A percentile compares a stretch with the other conserved stretches of the same genome.
Conservation (phyloP, 176 grass and related monocot species). For the Poa pratensis region DNA sequence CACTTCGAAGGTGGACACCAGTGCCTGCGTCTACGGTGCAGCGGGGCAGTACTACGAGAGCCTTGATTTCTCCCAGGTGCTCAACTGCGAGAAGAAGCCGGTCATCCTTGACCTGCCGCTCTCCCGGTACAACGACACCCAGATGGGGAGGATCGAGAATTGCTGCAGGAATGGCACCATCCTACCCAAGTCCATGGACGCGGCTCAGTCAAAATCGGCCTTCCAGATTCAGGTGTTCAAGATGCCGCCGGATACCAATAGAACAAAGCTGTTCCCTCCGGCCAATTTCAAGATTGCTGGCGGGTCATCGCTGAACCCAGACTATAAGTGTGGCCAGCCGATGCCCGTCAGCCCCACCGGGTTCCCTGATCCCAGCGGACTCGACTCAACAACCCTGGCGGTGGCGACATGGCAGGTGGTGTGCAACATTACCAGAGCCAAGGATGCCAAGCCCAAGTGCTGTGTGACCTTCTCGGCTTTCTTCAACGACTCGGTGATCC, state of each 20-base stretch:
- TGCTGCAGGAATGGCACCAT: conserved; percentile 97
- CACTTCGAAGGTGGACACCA: conserved; percentile 54
- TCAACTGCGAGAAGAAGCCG: conserved; percentile 75
- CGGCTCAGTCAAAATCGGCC: conserved; percentile 71
- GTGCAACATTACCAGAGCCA: conserved; percentile 70
- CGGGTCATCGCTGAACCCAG: conserved; percentile 69
- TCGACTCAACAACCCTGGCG: conserved; percentile 57
- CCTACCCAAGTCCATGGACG: conserved; percentile 85
- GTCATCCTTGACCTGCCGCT: conserved; percentile 75
- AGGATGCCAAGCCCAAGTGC: conserved; percentile 75
- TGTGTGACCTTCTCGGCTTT: conserved; percentile 90
- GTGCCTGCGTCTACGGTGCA: conserved; percentile 69
- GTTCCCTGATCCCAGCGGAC: conserved; percentile 75
- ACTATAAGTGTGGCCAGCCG: conserved; percentile 64
- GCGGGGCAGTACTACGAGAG: conserved; percentile 59
- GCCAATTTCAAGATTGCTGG: conserved; percentile 75
- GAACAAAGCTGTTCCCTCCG: conserved; percentile 72
- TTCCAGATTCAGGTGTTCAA: conserved; percentile 98
- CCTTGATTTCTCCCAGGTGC: conserved; percentile 82
- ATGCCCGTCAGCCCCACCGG: conserved; percentile 66
- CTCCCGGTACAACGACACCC: conserved; percentile 74
- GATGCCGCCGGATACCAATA: conserved; percentile 87
- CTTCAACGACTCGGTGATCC: conserved; percentile 93
- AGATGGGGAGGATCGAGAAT: conserved; percentile 61
- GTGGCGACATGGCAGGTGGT: conserved; percentile 74